These are phyloP conservation scores for Penicillium silybi DNA, from an alignment of 495 filamentous ascomycete genomes.

Conservation along the genomic window DNA sequence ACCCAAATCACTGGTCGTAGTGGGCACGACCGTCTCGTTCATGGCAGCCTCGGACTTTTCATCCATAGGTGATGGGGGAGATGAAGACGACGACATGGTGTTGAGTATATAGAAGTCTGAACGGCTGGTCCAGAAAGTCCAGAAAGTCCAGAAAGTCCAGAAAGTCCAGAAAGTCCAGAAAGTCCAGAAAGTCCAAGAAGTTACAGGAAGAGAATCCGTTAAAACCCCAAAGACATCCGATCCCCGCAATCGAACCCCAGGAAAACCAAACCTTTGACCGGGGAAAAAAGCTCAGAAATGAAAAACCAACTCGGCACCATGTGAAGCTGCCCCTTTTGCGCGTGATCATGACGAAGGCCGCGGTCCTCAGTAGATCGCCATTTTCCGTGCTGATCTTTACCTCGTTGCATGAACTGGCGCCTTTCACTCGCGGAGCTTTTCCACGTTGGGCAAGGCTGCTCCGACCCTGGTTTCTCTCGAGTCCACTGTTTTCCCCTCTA, in stretches of 20 bases:
- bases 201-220: neutral
- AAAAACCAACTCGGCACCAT: neutral
- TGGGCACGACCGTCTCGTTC: conserved; percentile 4
- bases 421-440: neutral
- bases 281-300: neutral
- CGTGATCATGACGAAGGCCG: conserved; percentile 9
- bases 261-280: neutral
- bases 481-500: neutral
- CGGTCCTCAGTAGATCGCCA: conserved; percentile 28
- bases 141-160: too few relatives aligned
- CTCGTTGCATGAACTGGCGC: neutral
- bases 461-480: neutral
- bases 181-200: neutral
- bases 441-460: neutral
- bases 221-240: neutral
- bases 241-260: conserved; percentile 8
- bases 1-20: conserved; percentile 11
- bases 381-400: conserved; percentile 19
- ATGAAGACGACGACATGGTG: conserved; percentile 14
- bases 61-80: conserved; percentile 19
- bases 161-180: neutral
- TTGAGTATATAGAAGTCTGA: neutral
- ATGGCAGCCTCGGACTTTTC: conserved; percentile 16
- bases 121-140: too few relatives aligned
- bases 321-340: neutral